Conservation (phyloP, 139 green algal genomes). For the Zygnema circumcarinatum region DNA sequence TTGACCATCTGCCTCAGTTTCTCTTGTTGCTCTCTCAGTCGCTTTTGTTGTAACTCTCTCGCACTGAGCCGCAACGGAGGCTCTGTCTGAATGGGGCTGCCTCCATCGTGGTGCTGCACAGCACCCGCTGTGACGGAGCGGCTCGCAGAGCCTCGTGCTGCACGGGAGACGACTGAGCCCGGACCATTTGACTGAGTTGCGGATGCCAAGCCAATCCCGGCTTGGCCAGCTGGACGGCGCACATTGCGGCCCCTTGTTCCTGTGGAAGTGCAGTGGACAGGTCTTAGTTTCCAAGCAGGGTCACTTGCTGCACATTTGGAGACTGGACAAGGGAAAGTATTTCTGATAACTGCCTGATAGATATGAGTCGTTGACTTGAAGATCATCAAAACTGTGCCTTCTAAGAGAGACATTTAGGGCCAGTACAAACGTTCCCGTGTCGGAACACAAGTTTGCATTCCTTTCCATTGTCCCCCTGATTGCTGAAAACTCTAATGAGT, state of each 20-base stretch:
- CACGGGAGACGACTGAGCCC: neutral
- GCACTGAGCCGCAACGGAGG: neutral
- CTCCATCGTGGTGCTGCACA: neutral
- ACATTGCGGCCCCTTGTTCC: neutral
- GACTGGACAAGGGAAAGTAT: too few relatives aligned
- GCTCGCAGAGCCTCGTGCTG: neutral
- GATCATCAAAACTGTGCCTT: too few relatives aligned
- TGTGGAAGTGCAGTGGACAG: too few relatives aligned
- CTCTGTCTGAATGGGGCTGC: neutral
- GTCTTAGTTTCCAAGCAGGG: too few relatives aligned
- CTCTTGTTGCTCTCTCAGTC: constrained; percentile 55
- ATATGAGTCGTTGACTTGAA: too few relatives aligned
- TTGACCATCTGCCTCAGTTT: constrained; percentile 53
- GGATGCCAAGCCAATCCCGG: neutral
- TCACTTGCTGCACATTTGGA: too few relatives aligned
- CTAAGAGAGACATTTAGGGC: too few relatives aligned
- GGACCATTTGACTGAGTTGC: neutral
- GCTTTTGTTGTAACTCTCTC: constrained; percentile 25
- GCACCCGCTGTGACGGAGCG: neutral
- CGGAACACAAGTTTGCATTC: too few relatives aligned
- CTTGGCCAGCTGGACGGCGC: neutral
- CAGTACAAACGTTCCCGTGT: too few relatives aligned
- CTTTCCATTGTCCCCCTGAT: too few relatives aligned
- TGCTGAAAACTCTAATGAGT: too few relatives aligned
- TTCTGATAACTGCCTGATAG: too few relatives aligned